These are phyloP conservation scores for Tolypocladium inflatum DNA, from an alignment of 2,329 filamentous ascomycete species.

Conservation along the genomic window DNA sequence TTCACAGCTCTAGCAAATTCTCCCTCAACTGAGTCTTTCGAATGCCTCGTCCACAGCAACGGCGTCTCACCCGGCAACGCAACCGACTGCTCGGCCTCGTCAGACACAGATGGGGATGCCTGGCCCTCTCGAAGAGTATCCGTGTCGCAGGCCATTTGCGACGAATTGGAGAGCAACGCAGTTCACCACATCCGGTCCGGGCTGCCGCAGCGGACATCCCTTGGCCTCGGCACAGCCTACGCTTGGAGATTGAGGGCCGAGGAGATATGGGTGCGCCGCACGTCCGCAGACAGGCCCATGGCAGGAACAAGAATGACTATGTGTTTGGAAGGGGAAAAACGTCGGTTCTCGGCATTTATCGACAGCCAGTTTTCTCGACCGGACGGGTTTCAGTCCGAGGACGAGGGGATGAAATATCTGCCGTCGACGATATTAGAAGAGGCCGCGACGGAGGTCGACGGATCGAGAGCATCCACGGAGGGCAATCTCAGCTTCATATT, in stretches of 20 bases:
- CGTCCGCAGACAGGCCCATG: not conserved
- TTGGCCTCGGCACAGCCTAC: not conserved
- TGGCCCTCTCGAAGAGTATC: not conserved
- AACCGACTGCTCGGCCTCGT: not conserved
- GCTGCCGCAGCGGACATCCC: not conserved
- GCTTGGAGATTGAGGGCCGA: not conserved
- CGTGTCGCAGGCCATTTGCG: not conserved
- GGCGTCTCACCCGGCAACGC: not conserved
- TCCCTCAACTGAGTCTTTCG: not conserved
- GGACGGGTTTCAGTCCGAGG: not conserved
- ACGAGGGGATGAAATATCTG: not conserved
- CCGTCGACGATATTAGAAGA: constrained; percentile 1
- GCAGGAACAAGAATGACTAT: not conserved
- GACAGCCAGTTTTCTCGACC: constrained; percentile 2
- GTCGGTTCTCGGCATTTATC: constrained; percentile 1
- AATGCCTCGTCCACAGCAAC: not conserved
- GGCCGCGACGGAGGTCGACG: not conserved
- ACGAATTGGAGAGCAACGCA: not conserved
- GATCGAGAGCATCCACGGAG: not conserved
- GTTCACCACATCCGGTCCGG: not conserved
- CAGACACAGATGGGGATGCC: not conserved
- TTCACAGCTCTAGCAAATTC: not conserved
- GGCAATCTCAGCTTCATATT: constrained; percentile 11
- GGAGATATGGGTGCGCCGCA: not conserved
- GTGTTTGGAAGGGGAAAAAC: constrained; percentile 2